A percentile compares a stretch with the other conserved stretches of the same genome.
Evolutionary conservation across 2,329 filamentous ascomycete species (phyloP).

Genomic region (Acrodontium crateriforme): DNA sequence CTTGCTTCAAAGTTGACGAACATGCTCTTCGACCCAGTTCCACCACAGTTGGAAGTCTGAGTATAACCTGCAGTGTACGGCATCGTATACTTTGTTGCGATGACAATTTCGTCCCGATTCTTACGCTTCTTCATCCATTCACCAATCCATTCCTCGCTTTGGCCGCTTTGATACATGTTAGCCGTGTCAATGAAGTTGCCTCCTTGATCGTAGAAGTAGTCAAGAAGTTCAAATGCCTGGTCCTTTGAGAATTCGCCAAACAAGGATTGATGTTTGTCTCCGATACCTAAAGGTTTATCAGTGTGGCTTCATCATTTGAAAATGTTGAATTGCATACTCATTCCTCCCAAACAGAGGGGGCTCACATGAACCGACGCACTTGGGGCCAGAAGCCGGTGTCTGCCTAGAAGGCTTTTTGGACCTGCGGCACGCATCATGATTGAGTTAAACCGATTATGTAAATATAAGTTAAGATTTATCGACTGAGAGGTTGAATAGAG

Average conservation of each 20-base stretch:
- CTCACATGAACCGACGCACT: constrained; percentile 38
- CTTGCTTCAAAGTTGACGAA: constrained; percentile 31
- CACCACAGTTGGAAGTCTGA: constrained; percentile 33
- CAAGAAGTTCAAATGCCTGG: constrained; percentile 17
- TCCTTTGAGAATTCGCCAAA: constrained; percentile 19
- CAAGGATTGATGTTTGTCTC: constrained; percentile 6
- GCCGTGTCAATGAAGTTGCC: constrained; percentile 23
- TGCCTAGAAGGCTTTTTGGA: constrained; percentile 31
- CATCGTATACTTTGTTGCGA: constrained; percentile 49
- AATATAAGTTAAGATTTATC: too few species aligned
- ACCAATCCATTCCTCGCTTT: constrained; percentile 22
- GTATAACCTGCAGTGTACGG: too few species aligned
- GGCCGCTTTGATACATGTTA: constrained; percentile 24
- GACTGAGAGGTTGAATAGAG: too few species aligned
- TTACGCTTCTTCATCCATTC: constrained; percentile 16
- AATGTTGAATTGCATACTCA: background rate
- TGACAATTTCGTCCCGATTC: constrained; percentile 53
- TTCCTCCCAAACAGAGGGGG: constrained; percentile 37
- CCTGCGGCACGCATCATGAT: constrained; percentile 14
- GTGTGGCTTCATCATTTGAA: background rate
- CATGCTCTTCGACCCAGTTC: constrained; percentile 38
- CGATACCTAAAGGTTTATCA: constrained; percentile 40
- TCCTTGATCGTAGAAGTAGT: constrained; percentile 18
- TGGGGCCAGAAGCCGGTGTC: constrained; percentile 38
- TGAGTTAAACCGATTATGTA: too few species aligned